Percentiles rank a stretch among this genome's conserved stretches.
phyloP scores from a whole-genome alignment of 768 basidiomycete genomes.

The Trametes cingulata region DNA sequence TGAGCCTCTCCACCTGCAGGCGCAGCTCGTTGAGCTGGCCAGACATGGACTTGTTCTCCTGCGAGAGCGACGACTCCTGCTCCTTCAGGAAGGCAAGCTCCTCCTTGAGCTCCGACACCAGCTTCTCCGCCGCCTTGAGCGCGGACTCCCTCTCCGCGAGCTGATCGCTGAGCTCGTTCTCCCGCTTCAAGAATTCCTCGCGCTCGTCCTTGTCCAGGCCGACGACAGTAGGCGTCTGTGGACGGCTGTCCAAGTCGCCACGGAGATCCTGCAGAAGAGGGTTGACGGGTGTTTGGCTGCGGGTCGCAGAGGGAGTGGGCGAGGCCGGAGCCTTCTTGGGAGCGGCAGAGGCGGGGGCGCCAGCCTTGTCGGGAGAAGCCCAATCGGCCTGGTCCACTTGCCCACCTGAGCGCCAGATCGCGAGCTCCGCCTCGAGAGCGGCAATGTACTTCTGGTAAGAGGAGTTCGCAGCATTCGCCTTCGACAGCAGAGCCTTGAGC shows the following conservation, averaged over 20 bases:
- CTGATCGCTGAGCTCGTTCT: conserved; percentile 94
- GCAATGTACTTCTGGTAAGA: conserved; percentile 85
- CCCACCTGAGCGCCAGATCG: conserved; percentile 86
- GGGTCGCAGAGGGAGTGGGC: conserved; percentile 63
- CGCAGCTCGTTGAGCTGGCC: conserved; percentile 91
- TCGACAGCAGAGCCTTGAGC: conserved; percentile 88
- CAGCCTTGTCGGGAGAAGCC: conserved; percentile 68
- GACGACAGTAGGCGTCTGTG: conserved; percentile 88
- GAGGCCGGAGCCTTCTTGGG: conserved; percentile 53
- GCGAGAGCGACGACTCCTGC: conserved; percentile 77
- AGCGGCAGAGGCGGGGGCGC: conserved; percentile 39
- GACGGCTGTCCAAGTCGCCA: conserved; percentile 76
- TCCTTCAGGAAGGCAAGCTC: conserved; percentile 90
- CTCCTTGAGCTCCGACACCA: conserved; percentile 84
- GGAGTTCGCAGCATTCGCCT: conserved; percentile 84
- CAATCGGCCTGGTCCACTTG: conserved; percentile 82
- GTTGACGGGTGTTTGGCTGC: conserved; percentile 75
- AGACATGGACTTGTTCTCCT: conserved; percentile 96
- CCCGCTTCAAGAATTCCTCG: conserved; percentile 93
- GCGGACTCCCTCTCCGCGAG: conserved; percentile 90
- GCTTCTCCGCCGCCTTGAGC: conserved; percentile 77
- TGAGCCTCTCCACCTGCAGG: conserved; percentile 86
- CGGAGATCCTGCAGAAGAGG: conserved; percentile 72
- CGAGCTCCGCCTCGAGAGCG: conserved; percentile 87
- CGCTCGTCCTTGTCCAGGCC: conserved; percentile 94